Percentiles rank a stretch among this genome's conserved stretches.
Evolutionary conservation across 2,329 filamentous ascomycete genomes (phyloP).

Genomic region (Clarireedia homoeocarpa): DNA sequence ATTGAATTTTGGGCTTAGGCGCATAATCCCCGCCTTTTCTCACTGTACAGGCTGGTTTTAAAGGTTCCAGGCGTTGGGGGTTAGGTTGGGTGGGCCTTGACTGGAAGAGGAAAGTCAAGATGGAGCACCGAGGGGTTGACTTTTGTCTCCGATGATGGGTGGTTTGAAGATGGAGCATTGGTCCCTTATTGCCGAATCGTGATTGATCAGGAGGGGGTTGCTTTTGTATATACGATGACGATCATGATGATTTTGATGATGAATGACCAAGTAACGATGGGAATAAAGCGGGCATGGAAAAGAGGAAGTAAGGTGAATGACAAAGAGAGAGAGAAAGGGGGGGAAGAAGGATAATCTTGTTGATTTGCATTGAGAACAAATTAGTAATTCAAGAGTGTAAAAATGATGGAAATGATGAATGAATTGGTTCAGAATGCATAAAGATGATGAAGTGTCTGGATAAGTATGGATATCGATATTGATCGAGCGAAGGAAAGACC

Average conservation of each 20-base stretch:
- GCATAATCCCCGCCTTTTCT: neutral
- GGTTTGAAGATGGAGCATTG: neutral
- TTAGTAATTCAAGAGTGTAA: too few relatives aligned
- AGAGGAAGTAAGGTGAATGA: neutral
- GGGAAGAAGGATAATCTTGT: too few relatives aligned
- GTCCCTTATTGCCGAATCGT: neutral
- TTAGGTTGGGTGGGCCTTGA: neutral
- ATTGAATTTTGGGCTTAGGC: conserved; percentile 12
- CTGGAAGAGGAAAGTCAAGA: neutral
- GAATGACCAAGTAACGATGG: conserved; percentile 1
- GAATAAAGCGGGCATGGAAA: neutral
- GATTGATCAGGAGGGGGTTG: neutral
- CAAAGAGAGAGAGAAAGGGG: neutral
- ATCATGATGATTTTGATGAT: conserved; percentile 7
- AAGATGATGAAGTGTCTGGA: too few relatives aligned
- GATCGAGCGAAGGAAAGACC: too few relatives aligned
- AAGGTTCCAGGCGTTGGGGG: neutral
- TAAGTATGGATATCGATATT: too few relatives aligned
- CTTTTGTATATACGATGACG: conserved; percentile 5
- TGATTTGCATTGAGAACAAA: too few relatives aligned
- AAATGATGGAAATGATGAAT: too few relatives aligned
- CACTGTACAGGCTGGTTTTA: neutral
- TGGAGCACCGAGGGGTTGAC: neutral
- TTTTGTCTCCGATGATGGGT: neutral
- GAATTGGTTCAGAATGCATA: too few relatives aligned